Evolutionary conservation across 768 basidiomycete species (phyloP).

Genomic region (Kwoniella mangroviensis): DNA sequence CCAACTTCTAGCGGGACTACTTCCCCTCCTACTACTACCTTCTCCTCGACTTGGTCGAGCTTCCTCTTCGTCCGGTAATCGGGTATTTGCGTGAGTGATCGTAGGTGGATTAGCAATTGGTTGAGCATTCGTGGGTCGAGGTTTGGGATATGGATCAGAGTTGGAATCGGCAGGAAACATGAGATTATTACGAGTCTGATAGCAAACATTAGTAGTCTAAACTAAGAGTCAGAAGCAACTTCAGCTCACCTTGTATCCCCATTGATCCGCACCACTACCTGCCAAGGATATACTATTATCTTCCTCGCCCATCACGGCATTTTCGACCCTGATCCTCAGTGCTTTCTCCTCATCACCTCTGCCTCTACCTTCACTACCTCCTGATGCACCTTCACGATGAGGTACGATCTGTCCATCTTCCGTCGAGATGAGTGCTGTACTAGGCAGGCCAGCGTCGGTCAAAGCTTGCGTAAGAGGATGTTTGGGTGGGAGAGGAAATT

Average conservation of each 20-base stretch:
- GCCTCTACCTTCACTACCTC: slow-evolving; percentile 39
- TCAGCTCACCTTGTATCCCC: slow-evolving; percentile 54
- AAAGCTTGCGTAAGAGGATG: slow-evolving; percentile 54
- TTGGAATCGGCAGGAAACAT: slow-evolving; percentile 97
- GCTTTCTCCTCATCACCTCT: slow-evolving; percentile 42
- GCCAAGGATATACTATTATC: slow-evolving; percentile 30
- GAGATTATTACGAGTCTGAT: slow-evolving; percentile 84
- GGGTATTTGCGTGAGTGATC: slow-evolving; percentile 80
- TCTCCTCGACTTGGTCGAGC: slow-evolving; percentile 41
- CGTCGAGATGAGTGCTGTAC: slow-evolving; percentile 50
- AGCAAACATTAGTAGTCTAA: slow-evolving; percentile 15
- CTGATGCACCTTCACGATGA: slow-evolving; percentile 44
- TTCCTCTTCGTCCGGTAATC: slow-evolving; percentile 68
- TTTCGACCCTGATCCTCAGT: slow-evolving; percentile 31
- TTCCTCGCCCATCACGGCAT: slow-evolving; percentile 46
- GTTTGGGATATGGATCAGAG: slow-evolving; percentile 70
- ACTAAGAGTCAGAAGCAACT: too few species aligned
- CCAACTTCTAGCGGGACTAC: slow-evolving; percentile 86
- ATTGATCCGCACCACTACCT: slow-evolving; percentile 47
- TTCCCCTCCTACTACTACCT: slow-evolving; percentile 58
- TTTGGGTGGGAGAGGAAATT: slow-evolving; percentile 41
- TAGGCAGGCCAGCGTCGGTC: slow-evolving; percentile 52
- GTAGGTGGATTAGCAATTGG: slow-evolving; percentile 48
- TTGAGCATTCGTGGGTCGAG: slow-evolving; percentile 14
- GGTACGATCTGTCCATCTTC: slow-evolving; percentile 53